A percentile compares a stretch with the other conserved stretches of the same genome.
Conservation (phyloP, 495 filamentous ascomycete genomes). For the Lineolata rhizophorae region DNA sequence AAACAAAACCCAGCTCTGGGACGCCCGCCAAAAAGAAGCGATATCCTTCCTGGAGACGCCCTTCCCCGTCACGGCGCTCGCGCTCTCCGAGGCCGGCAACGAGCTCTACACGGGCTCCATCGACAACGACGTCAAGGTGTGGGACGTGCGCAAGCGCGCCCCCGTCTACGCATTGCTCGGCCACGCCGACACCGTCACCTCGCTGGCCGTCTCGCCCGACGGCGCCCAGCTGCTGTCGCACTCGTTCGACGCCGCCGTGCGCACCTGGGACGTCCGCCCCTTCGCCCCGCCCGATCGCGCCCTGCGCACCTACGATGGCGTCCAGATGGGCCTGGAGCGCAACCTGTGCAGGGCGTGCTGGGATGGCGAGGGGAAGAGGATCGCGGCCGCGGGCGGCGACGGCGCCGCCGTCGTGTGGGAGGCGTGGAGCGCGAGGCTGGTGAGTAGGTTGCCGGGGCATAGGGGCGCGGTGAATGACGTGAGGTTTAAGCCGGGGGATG, state of each 20-base stretch:
- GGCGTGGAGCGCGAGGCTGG: constrained; percentile 51
- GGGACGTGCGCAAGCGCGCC: constrained; percentile 82
- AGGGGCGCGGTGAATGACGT: constrained; percentile 92
- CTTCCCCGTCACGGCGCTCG: constrained; percentile 80
- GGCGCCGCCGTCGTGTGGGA: constrained; percentile 85
- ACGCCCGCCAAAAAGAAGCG: constrained; percentile 77
- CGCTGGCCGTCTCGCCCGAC: constrained; percentile 74
- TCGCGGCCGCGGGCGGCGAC: constrained; percentile 79
- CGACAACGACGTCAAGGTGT: constrained; percentile 92
- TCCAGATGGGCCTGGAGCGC: constrained; percentile 68
- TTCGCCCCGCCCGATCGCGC: constrained; percentile 78
- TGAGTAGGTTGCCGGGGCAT: constrained; percentile 90
- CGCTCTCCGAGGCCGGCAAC: constrained; percentile 77
- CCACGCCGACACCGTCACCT: constrained; percentile 82
- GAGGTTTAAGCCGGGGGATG: constrained; percentile 60
- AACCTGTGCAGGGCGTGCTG: constrained; percentile 84
- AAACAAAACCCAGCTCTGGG: constrained; percentile 44
- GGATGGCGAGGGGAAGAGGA: constrained; percentile 66
- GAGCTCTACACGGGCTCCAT: constrained; percentile 92
- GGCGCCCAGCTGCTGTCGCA: constrained; percentile 79
- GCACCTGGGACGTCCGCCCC: constrained; percentile 90
- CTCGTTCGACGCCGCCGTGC: constrained; percentile 77
- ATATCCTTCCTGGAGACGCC: constrained; percentile 76
- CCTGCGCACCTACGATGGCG: constrained; percentile 71
- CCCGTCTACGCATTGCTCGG: constrained; percentile 73